Evolutionary conservation across 495 filamentous ascomycete genomes (phyloP).

Genomic region (Penicillium daleae): DNA sequence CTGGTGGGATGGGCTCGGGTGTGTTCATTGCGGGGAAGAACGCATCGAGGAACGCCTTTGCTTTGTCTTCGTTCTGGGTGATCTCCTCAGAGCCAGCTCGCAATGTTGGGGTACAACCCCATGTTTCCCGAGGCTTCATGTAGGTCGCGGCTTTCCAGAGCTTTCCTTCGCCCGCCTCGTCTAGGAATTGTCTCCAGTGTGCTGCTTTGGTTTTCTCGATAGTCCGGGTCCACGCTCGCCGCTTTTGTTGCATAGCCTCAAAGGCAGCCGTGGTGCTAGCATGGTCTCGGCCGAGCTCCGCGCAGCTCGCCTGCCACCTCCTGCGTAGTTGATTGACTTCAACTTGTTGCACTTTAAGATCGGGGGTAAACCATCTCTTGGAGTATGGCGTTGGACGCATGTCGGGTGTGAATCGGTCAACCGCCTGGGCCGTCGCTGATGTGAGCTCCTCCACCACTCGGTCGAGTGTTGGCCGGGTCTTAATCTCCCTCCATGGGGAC

Average conservation of each 20-base stretch:
- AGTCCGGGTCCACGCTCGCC: slow-evolving; percentile 17
- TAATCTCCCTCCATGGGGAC: slow-evolving; percentile 16
- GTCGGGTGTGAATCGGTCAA: slow-evolving; percentile 13
- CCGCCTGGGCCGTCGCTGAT: slow-evolving; percentile 12
- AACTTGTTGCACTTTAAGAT: slow-evolving; percentile 22
- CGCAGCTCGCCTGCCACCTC: slow-evolving; percentile 27
- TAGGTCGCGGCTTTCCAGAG: slow-evolving; percentile 32
- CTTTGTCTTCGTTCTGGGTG: slow-evolving; percentile 30
- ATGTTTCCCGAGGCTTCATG: slow-evolving; percentile 30
- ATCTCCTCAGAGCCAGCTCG: slow-evolving; percentile 12
- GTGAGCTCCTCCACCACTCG: slow-evolving; percentile 15
- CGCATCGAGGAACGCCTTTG: slow-evolving; percentile 24
- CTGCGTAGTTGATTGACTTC: slow-evolving; percentile 24
- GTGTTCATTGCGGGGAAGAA: slow-evolving; percentile 34
- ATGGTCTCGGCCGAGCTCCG: slow-evolving; percentile 12
- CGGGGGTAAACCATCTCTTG: slow-evolving; percentile 30
- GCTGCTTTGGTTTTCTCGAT: slow-evolving; percentile 14
- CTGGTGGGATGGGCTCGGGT: slow-evolving; percentile 8
- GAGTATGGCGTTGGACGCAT: slow-evolving; percentile 30
- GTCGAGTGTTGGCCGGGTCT: slow-evolving; percentile 20
- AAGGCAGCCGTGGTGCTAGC: slow-evolving; percentile 1
- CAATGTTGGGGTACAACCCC: slow-evolving; percentile 22
- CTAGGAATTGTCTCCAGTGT: slow-evolving; percentile 20
- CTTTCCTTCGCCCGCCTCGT: slow-evolving; percentile 16
- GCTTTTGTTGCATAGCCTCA: slow-evolving; percentile 18